These are phyloP conservation scores for Boehmeria nivea DNA, from an alignment of 306 rosid genomes.

Conservation along the genomic window DNA sequence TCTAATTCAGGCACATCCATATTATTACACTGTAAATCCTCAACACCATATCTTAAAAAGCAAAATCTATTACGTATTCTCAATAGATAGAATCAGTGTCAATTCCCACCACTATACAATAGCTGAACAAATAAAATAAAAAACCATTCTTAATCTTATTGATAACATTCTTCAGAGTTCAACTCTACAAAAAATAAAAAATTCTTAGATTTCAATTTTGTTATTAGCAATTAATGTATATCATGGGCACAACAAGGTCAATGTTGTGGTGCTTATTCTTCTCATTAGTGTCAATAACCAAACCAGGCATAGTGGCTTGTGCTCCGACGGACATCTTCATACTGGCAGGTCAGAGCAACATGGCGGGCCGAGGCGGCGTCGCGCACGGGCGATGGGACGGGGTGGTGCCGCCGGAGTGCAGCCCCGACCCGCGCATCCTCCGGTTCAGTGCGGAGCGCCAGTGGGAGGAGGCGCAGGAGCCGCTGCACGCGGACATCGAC, in stretches of 20 bases:
- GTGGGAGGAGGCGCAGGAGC: conserved; percentile 59
- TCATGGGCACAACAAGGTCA: background rate
- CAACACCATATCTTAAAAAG: too few species aligned
- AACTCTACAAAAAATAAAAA: too few species aligned
- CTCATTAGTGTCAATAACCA: background rate
- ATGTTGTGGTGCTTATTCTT: background rate
- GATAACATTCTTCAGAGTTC: too few species aligned
- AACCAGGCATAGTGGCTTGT: background rate
- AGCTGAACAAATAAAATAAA: too few species aligned
- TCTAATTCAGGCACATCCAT: conserved; percentile 1
- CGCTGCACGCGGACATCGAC: conserved; percentile 53
- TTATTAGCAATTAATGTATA: too few species aligned
- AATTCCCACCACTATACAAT: too few species aligned
- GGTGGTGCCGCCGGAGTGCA: conserved; percentile 28
- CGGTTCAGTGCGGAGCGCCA: conserved; percentile 27
- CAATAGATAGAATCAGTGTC: too few species aligned
- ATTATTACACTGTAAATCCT: too few species aligned
- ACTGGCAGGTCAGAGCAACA: conserved; percentile 68
- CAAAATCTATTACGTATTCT: too few species aligned
- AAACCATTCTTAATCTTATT: too few species aligned
- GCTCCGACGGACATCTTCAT: conserved; percentile 31
- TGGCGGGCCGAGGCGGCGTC: conserved; percentile 67
- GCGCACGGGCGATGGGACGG: conserved; percentile 27
- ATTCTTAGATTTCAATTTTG: too few species aligned
- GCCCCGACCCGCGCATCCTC: conserved; percentile 26